Evolutionary conservation across 257 asterid species (phyloP).

Genomic region (Craterostigma plantagineum): DNA sequence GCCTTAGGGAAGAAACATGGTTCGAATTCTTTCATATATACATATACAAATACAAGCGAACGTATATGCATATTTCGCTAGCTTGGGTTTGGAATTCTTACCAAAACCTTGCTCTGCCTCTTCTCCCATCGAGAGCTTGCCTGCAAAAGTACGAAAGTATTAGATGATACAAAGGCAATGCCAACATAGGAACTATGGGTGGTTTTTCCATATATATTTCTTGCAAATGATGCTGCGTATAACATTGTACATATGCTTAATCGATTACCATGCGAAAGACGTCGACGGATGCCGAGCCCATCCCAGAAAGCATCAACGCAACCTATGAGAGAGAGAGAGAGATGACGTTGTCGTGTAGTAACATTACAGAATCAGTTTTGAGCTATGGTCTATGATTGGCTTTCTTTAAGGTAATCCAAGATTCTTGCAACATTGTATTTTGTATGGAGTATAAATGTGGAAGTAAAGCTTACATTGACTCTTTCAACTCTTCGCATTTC

Average conservation of each 20-base stretch:
- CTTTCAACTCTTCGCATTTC: constrained; percentile 98
- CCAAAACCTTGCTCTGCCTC: constrained; percentile 50
- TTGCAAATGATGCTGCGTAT: no score
- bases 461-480: constrained; percentile 58
- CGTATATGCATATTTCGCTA: no score
- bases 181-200: neutral
- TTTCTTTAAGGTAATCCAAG: neutral
- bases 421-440: neutral
- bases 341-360: no score
- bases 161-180: neutral
- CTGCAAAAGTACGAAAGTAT: constrained; percentile 15
- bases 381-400: neutral
- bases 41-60: no score
- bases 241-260: no score
- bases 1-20: constrained; percentile 23
- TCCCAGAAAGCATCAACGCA: constrained; percentile 89
- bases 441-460: neutral
- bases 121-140: constrained; percentile 51
- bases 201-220: no score
- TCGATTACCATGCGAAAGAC: constrained; percentile 69
- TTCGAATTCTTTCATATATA: neutral
- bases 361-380: no score
- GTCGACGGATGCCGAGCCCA: constrained; percentile 73
- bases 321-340: constrained; percentile 37
- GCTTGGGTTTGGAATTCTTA: constrained; percentile 10